A percentile compares a stretch with the other conserved stretches of the same genome.
These are phyloP conservation scores for Rhododendron ovatum DNA, from an alignment of 148 eudicot genomes.

Conservation along the genomic window DNA sequence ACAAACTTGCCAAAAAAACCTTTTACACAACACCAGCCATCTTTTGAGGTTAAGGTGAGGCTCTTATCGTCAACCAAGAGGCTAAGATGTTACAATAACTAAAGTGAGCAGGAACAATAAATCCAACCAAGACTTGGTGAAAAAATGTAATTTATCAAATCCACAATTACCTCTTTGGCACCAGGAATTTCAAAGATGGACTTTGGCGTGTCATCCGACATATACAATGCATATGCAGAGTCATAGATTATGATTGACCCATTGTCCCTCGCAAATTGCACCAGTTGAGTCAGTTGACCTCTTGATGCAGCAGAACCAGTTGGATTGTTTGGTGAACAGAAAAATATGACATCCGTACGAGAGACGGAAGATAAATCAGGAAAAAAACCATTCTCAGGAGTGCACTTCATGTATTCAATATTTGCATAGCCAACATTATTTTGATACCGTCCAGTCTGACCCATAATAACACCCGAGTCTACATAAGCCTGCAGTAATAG, in stretches of 20 bases:
- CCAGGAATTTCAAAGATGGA: constrained; percentile 86
- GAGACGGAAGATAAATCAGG: constrained; percentile 48
- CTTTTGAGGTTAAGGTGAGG: not conserved
- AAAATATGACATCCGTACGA: constrained; percentile 72
- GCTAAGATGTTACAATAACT: constrained; percentile 20
- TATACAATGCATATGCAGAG: constrained; percentile 67
- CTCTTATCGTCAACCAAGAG: not conserved
- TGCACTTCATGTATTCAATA: constrained; percentile 73
- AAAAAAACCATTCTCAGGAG: constrained; percentile 54
- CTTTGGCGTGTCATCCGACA: constrained; percentile 55
- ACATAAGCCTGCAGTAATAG: constrained; percentile 60
- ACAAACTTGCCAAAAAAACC: not conserved
- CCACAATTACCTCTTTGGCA: constrained; percentile 84
- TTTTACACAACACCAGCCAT: not conserved
- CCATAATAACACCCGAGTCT: constrained; percentile 83
- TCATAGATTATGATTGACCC: constrained; percentile 84
- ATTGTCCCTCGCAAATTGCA: constrained; percentile 59
- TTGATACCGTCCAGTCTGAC: constrained; percentile 58
- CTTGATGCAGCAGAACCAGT: constrained; percentile 80
- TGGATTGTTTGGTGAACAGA: constrained; percentile 91
- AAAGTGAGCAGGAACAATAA: constrained; percentile 81
- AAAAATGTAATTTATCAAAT: constrained; percentile 76
- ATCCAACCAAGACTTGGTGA: constrained; percentile 93
- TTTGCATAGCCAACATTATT: constrained; percentile 46
- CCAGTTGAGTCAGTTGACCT: constrained; percentile 49